Evolutionary conservation across 305 asterid genomes (phyloP).

Genomic region (Rubia balearica): DNA sequence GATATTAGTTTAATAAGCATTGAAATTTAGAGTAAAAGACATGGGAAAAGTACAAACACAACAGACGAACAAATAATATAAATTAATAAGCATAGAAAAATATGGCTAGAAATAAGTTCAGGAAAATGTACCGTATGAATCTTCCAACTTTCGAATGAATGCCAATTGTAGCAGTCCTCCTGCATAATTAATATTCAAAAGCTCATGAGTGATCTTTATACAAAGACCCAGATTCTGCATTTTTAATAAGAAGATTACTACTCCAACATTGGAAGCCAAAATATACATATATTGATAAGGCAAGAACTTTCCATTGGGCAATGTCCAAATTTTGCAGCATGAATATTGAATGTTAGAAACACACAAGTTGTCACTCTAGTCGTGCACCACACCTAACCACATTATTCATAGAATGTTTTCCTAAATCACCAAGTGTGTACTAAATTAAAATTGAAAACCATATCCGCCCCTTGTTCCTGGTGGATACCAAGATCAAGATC

Average conservation of each 20-base stretch:
- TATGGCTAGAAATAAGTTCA: background rate
- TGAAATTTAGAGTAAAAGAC: background rate
- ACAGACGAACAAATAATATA: background rate
- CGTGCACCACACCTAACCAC: background rate
- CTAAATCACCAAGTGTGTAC: background rate
- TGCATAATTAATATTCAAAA: conserved; percentile 24
- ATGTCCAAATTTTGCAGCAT: background rate
- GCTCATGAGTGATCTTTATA: background rate
- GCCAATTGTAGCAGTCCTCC: conserved; percentile 69
- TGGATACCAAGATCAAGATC: background rate
- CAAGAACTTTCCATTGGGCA: background rate
- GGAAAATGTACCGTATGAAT: conserved; percentile 52
- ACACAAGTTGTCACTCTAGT: background rate
- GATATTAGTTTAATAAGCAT: background rate
- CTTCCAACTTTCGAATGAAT: conserved; percentile 64
- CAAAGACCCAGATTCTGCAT: background rate
- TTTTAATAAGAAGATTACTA: background rate
- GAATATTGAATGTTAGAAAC: background rate
- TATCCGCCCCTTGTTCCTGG: background rate
- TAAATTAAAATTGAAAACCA: background rate
- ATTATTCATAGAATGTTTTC: background rate
- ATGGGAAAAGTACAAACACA: background rate
- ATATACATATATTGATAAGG: background rate
- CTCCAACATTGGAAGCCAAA: background rate
- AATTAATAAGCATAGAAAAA: background rate